Conservation (phyloP, 306 rosid species). For the Acmispon strigosus region DNA sequence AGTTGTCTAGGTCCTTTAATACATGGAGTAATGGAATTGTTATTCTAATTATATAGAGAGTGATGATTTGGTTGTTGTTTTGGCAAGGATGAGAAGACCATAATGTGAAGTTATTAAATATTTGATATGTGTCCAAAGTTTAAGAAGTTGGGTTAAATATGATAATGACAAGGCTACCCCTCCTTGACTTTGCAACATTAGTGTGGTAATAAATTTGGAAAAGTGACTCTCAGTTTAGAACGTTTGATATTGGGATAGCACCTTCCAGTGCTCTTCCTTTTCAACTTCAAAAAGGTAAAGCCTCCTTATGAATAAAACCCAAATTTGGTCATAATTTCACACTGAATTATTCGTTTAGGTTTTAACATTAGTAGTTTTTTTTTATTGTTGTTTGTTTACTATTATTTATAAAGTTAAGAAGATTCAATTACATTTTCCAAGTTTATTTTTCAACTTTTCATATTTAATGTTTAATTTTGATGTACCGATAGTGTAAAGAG, state of each 20-base stretch:
- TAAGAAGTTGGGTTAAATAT: constrained; percentile 8
- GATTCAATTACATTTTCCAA: too few relatives aligned
- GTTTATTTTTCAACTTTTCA: too few relatives aligned
- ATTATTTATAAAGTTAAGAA: too few relatives aligned
- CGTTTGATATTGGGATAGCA: not conserved
- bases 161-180: constrained; percentile 44
- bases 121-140: constrained; percentile 34
- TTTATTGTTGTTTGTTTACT: too few relatives aligned
- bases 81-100: constrained; percentile 7
- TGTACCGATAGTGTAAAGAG: too few relatives aligned
- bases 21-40: not conserved
- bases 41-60: not conserved
- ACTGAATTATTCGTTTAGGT: too few relatives aligned
- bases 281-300: not conserved
- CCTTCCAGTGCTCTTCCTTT: constrained; percentile 19
- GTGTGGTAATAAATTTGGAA: not conserved
- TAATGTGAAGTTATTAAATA: not conserved
- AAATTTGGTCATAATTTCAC: not conserved
- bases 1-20: constrained; percentile 10
- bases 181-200: constrained; percentile 31
- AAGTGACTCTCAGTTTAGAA: not conserved
- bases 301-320: not conserved
- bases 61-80: constrained; percentile 24
- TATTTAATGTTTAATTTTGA: too few relatives aligned
- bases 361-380: too few relatives aligned